Evolutionary conservation across 495 filamentous ascomycete species (phyloP).

Genomic region (Lasiosphaeria ovina): DNA sequence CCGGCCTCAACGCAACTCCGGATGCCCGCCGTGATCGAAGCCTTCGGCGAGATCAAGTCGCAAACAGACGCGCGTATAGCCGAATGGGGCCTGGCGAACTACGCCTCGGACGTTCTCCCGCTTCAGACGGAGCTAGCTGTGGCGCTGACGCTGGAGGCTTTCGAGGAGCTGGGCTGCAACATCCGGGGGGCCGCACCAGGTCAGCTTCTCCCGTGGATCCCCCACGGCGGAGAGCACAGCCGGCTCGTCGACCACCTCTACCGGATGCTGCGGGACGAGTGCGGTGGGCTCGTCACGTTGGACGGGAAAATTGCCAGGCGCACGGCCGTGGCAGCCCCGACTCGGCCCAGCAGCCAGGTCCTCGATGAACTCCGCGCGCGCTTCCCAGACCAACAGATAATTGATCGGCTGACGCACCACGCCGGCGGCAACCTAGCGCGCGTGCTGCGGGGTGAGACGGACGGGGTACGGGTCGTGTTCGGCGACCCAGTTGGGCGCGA

Average conservation of each 20-base stretch:
- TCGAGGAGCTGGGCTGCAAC: conserved; percentile 33
- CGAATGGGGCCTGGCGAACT: conserved; percentile 13
- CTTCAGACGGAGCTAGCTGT: conserved; percentile 35
- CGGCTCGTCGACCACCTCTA: conserved; percentile 33
- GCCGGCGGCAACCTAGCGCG: conserved; percentile 16
- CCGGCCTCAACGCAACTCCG: background rate
- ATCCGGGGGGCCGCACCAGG: conserved; percentile 9
- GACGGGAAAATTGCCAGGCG: background rate
- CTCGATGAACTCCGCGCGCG: background rate
- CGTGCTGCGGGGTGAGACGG: conserved; percentile 10
- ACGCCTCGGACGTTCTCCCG: conserved; percentile 34
- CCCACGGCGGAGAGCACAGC: conserved; percentile 18
- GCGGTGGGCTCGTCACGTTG: conserved; percentile 5
- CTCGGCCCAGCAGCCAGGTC: background rate
- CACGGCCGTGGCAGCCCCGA: background rate
- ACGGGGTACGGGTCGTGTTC: conserved; percentile 16
- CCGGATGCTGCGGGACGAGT: conserved; percentile 24
- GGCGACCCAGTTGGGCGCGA: background rate
- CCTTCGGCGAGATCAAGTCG: background rate
- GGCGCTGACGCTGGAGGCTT: conserved; percentile 41
- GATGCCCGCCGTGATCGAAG: background rate
- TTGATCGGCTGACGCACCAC: background rate
- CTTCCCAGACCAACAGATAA: conserved; percentile 7
- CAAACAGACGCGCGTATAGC: conserved; percentile 33
- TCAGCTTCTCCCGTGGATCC: background rate